Evolutionary conservation across 495 filamentous ascomycete genomes (phyloP), one percentile per base, ranked within the genome.

Genomic region (Neurospora pannonica): DNA sequence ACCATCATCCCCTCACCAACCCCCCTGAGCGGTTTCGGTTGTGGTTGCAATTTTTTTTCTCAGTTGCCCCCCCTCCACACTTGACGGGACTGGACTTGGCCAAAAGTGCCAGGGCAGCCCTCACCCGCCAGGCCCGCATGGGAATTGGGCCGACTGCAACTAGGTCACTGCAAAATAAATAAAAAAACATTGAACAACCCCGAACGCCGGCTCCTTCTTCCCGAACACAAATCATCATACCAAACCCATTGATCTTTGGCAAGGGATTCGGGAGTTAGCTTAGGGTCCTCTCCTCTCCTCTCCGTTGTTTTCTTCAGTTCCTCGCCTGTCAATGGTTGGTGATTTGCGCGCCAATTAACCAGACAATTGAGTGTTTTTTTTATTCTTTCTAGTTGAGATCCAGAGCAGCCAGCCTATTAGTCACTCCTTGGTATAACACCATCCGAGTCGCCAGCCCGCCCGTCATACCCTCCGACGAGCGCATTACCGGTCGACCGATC

Each of bases 11-110:
- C 54, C 54, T 62, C 28, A 34, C 54, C 54, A 62, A 34, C 54
- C 70, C 72, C 71, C 60, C 43, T 54, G 71, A 79, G 81, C 81
- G 81, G 78, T 81, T 80, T 83, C 81, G 81, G 80, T 77, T 78
- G 60, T 75, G 54, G 24, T 67, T 67, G 28, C 71, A 78, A 72
- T 80, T 82, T 82, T 81, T 77, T 77, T 71, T 54, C 70, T 43
- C 71, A 62, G 76, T 17, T 79, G 75, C 77, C 80, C 77, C 79
- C 81, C 78, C 76, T 78, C 77, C 75, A 72, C 76, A 78, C 71
- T 75, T 67, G 36, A 67, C 54, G 28, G 54, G 69, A 43, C 74
- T 60, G 54, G 21, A 34, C 42, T 73, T 70, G 72, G 76, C 75
- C 74, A 73, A 71, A 71, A 40, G 73, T 76, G 73, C 75, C 73